Percentiles rank a stretch among this genome's conserved stretches.
These are phyloP conservation scores for Amphicarpaea edgeworthii DNA, from an alignment of 306 rosid species.

Conservation along the genomic window DNA sequence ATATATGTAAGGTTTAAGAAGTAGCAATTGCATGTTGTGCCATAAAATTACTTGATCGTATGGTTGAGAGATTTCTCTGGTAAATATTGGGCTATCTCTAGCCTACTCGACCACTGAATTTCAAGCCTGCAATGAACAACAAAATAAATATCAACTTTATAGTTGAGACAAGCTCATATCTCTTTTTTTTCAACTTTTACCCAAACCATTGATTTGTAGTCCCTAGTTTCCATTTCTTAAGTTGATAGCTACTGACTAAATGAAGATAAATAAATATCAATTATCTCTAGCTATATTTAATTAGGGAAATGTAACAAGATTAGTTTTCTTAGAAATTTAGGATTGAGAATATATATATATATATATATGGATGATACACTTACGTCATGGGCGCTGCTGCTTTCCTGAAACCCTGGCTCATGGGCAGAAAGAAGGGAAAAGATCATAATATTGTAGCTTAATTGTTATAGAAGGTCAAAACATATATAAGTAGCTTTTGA, in stretches of 20 bases:
- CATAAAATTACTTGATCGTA: constrained; percentile 17
- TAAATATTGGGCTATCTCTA: not conserved
- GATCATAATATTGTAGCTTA: not conserved
- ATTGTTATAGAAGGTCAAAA: not conserved
- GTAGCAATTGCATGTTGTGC: not conserved
- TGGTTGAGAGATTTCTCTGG: not conserved
- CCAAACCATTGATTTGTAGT: not conserved
- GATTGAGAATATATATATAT: not conserved
- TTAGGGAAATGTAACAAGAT: constrained; percentile 11
- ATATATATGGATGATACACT: constrained; percentile 8
- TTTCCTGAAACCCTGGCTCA: constrained; percentile 40
- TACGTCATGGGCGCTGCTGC: constrained; percentile 10
- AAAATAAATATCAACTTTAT: not conserved
- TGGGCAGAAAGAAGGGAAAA: not conserved
- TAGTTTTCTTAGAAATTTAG: not conserved
- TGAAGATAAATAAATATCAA: not conserved
- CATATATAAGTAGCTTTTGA: not conserved
- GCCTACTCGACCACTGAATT: not conserved
- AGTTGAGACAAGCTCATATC: not conserved
- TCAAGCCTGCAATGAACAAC: constrained; percentile 12
- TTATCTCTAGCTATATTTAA: not conserved
- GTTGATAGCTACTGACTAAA: not conserved
- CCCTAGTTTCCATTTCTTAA: not conserved
- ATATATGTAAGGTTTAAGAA: not conserved
- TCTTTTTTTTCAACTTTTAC: not conserved